These are phyloP conservation scores for Camellia japonica DNA, from an alignment of 148 eudicot genomes.

Conservation along the genomic window DNA sequence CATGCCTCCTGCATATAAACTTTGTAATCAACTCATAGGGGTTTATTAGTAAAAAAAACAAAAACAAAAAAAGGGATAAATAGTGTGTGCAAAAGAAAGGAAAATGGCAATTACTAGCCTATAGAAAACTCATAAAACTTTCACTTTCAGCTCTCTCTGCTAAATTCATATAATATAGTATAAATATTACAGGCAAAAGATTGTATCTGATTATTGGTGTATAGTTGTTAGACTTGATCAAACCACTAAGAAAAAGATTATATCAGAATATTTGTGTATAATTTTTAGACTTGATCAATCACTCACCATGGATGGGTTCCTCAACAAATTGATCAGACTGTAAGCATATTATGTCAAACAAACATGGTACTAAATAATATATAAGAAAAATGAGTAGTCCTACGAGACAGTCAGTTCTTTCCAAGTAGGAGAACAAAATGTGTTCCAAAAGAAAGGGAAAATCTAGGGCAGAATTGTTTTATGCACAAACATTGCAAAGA, in stretches of 20 bases:
- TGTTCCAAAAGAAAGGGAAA: not conserved
- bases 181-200: too few species aligned
- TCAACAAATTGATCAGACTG: not conserved
- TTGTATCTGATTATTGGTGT: too few species aligned
- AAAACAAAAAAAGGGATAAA: not conserved
- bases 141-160: not conserved
- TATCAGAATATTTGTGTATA: too few species aligned
- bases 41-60: not conserved
- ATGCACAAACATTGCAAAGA: not conserved
- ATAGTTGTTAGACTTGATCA: not conserved
- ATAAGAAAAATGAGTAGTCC: not conserved
- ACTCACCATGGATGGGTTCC: too few species aligned
- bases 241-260: not conserved
- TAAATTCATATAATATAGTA: not conserved
- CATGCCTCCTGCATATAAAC: slow-evolving; percentile 18
- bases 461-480: not conserved
- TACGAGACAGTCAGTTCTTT: not conserved
- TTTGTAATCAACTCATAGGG: not conserved
- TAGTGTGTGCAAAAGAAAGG: not conserved
- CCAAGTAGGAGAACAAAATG: not conserved
- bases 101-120: not conserved
- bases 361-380: not conserved
- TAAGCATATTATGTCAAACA: not conserved
- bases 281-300: not conserved
- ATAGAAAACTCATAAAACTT: not conserved